Evolutionary conservation across 2,329 filamentous ascomycete species (phyloP).

Genomic region (Didymosphaeria variabile): DNA sequence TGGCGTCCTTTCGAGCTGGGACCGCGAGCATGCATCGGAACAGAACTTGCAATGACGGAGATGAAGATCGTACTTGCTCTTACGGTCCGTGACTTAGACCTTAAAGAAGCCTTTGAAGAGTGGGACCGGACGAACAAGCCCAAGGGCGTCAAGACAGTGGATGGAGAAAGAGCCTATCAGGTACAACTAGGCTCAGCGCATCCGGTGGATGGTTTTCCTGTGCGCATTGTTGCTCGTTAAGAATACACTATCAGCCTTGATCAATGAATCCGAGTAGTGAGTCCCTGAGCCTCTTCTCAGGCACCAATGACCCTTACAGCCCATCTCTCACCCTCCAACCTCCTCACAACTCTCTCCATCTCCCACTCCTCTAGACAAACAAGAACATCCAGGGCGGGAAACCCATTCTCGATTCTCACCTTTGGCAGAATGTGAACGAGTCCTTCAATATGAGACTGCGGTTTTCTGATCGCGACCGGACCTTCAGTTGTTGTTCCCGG

Average conservation of each 20-base stretch:
- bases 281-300: background rate
- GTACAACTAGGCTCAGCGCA: constrained; percentile 27
- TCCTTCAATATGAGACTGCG: constrained; percentile 32
- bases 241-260: no score
- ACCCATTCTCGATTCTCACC: constrained; percentile 15
- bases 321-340: constrained; percentile 20
- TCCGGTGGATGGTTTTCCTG: constrained; percentile 44
- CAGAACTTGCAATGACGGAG: constrained; percentile 48
- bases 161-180: constrained; percentile 28
- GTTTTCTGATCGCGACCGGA: constrained; percentile 32
- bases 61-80: constrained; percentile 23
- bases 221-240: constrained; percentile 33
- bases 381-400: constrained; percentile 26
- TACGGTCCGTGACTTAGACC: constrained; percentile 19
- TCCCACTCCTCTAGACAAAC: constrained; percentile 30
- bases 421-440: constrained; percentile 34
- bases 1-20: constrained; percentile 52
- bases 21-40: constrained; percentile 49
- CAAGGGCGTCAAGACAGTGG: constrained; percentile 26
- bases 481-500: constrained; percentile 27
- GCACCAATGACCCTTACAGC: constrained; percentile 12
- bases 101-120: constrained; percentile 24
- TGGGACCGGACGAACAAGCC: constrained; percentile 23
- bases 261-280: background rate
- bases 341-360: constrained; percentile 24